Percentiles rank a stretch among this genome's conserved stretches.
Conservation (phyloP, 148 eudicot genomes). For the Camellia japonica region DNA sequence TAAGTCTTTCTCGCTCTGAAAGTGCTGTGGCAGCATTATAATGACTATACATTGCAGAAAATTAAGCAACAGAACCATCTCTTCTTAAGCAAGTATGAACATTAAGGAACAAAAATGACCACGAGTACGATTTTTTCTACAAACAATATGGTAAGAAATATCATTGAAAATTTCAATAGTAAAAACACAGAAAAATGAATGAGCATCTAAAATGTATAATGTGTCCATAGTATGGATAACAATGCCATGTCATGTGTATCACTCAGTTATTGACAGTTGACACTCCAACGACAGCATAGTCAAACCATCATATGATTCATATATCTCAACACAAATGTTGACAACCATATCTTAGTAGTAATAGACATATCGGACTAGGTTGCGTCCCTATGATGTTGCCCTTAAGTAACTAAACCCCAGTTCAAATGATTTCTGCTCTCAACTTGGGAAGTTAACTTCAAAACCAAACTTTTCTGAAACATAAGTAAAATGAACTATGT, state of each 20-base stretch:
- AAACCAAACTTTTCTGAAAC: background rate
- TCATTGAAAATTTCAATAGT: background rate
- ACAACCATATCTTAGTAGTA: background rate
- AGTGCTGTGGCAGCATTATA: background rate
- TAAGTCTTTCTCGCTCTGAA: too few species aligned
- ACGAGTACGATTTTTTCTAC: background rate
- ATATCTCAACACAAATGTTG: background rate
- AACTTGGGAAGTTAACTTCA: background rate
- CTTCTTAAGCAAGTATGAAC: background rate
- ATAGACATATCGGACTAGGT: background rate
- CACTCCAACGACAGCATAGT: background rate
- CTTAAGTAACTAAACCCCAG: background rate
- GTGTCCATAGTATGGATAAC: background rate
- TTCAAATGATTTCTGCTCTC: background rate
- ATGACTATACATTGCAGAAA: background rate
- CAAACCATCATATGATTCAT: too few species aligned
- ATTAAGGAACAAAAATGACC: background rate
- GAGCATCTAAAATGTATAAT: background rate
- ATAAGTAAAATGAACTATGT: background rate
- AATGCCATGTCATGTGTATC: background rate
- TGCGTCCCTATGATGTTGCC: background rate
- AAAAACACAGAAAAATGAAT: background rate
- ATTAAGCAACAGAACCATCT: slow-evolving; percentile 1
- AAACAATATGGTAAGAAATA: background rate
- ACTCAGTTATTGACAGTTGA: background rate